Conservation (phyloP, 495 filamentous ascomycete genomes). For the Penicillium turbatum region DNA sequence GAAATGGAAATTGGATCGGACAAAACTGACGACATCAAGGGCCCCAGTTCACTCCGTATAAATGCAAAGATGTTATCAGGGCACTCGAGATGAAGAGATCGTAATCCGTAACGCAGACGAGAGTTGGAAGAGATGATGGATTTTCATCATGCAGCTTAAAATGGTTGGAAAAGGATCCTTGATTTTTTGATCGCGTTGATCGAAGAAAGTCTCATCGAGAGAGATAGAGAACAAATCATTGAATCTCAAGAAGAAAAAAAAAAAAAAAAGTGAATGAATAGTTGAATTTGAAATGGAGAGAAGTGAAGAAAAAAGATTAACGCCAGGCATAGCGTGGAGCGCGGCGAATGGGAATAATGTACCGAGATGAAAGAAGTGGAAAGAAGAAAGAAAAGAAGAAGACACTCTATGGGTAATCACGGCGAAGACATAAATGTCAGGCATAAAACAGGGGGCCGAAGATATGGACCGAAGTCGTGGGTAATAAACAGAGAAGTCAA, state of each 20-base stretch:
- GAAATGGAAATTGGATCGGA: background rate
- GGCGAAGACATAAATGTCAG: conserved; percentile 30
- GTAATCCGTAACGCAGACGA: background rate
- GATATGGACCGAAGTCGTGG: conserved; percentile 31
- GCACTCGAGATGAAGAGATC: background rate
- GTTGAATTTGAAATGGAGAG: conserved; percentile 18
- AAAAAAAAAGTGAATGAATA: conserved; percentile 22
- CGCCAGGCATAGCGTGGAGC: conserved; percentile 22
- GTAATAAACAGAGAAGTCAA: conserved; percentile 33
- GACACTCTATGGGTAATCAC: conserved; percentile 36
- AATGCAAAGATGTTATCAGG: background rate
- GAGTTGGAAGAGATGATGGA: background rate
- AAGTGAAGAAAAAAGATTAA: conserved; percentile 22
- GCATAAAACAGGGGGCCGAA: conserved; percentile 23
- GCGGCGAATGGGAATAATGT: conserved; percentile 29
- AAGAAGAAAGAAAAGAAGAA: conserved; percentile 18
- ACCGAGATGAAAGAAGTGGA: conserved; percentile 23
- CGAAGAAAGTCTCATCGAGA: background rate
- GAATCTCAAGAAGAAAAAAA: conserved; percentile 4
- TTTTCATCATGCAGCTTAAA: background rate
- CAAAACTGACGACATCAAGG: background rate
- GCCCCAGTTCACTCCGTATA: background rate
- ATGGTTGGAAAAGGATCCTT: conserved; percentile 1
- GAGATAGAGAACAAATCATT: conserved; percentile 5
- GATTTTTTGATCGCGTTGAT: conserved; percentile 7